A percentile compares a stretch with the other conserved stretches of the same genome.
Conservation (phyloP, 306 rosid species). For the Trifolium subterraneum region DNA sequence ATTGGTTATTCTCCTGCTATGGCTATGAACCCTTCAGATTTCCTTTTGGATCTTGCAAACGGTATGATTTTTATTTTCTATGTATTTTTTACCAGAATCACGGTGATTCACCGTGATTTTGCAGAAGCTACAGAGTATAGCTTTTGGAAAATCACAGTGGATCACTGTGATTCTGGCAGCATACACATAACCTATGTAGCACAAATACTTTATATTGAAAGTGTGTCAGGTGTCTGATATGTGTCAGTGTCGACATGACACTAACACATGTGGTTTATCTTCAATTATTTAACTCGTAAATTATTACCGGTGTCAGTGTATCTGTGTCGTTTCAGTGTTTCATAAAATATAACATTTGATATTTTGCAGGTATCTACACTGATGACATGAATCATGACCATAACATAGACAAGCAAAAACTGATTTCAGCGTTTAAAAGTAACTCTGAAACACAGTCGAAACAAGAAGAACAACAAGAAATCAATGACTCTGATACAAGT, state of each 20-base stretch:
- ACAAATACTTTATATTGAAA: no score
- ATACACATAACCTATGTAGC: no score
- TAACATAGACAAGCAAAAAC: slow-evolving; percentile 44
- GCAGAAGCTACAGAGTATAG: no score
- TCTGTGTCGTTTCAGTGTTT: no score
- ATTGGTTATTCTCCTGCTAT: slow-evolving; percentile 61
- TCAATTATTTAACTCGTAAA: no score
- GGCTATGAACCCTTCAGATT: slow-evolving; percentile 85
- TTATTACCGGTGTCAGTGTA: no score
- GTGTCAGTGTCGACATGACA: no score
- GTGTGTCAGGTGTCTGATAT: no score
- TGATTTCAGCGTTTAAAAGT: slow-evolving; percentile 48
- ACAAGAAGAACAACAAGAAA: slow-evolving; percentile 42
- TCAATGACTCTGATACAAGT: background rate
- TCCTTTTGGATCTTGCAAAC: slow-evolving; percentile 77
- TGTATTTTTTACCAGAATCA: slow-evolving; percentile 5
- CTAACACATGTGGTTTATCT: no score
- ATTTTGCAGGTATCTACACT: slow-evolving; percentile 52
- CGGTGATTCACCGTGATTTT: no score
- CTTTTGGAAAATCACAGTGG: no score
- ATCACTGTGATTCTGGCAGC: no score
- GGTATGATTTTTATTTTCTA: slow-evolving; percentile 51
- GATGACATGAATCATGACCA: slow-evolving; percentile 50
- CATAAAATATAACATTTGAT: background rate
- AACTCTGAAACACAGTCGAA: slow-evolving; percentile 41